phyloP scores from a whole-genome alignment of 345 rosid genomes.

The Boechera divaricarpa region DNA sequence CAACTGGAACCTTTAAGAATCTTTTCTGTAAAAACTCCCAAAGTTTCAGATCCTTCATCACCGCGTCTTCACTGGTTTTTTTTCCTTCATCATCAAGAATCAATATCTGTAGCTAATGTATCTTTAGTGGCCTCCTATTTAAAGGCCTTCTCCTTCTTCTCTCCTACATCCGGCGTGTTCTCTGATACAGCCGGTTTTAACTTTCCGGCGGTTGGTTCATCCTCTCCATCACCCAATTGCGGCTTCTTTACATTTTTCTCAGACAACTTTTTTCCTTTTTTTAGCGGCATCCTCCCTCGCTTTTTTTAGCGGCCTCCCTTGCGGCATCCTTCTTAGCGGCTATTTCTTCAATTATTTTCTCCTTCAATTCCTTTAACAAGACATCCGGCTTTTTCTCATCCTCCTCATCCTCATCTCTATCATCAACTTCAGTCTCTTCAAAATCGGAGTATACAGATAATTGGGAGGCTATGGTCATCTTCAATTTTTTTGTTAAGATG shows the following conservation, averaged over 20 bases:
- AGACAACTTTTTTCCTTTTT: not conserved
- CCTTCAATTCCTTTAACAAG: not conserved
- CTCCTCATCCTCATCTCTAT: slow-evolving; percentile 39
- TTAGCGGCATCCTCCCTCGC: too few relatives aligned
- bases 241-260: too few relatives aligned
- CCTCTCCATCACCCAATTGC: too few relatives aligned
- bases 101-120: slow-evolving; percentile 17
- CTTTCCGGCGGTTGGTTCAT: too few relatives aligned
- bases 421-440: slow-evolving; percentile 47
- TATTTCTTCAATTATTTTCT: not conserved
- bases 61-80: not conserved
- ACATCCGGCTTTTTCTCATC: not conserved
- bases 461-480: slow-evolving; percentile 47
- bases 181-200: not conserved
- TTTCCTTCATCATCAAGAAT: slow-evolving; percentile 53
- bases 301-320: too few relatives aligned
- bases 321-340: too few relatives aligned
- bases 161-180: not conserved
- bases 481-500: slow-evolving; percentile 39
- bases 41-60: slow-evolving; percentile 15
- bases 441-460: slow-evolving; percentile 36
- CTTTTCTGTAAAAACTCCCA: not conserved
- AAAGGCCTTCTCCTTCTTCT: not conserved
- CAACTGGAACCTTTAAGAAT: too few relatives aligned
- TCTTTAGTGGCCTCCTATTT: too few relatives aligned